Evolutionary conservation across 2,329 filamentous ascomycete genomes (phyloP), one percentile per base, ranked within the genome.

Genomic region (Penicillium sp.): DNA sequence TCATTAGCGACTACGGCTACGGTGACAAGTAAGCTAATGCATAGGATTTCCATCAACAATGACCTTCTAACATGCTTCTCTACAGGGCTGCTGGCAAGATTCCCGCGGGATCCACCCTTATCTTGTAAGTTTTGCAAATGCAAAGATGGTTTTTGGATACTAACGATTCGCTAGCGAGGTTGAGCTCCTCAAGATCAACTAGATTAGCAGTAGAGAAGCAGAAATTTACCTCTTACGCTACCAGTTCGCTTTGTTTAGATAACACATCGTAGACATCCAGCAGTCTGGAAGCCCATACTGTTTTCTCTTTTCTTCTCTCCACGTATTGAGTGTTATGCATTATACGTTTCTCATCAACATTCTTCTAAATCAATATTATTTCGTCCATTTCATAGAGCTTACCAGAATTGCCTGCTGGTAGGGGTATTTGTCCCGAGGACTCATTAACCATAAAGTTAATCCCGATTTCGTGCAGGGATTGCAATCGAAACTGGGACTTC

Each of bases 71-170:
- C 49, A 21, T 48, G 31, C 7, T 37, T 39, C 35, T 49, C 29
- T 26, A 39, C 33, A 65, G 63, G 54, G 52, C 58, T 3, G 33
- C 50, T 52, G 63, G 62, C 52, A 63, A 64, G 70, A 95, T 96
- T 59, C 91, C 91, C 59, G 78, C 87, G 46, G 84, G 87, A 66
- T 79, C 90, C 21, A 87, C 83, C 66, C 81, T 96, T 60, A 83
- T 95, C 79, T 95, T 95, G 90, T 93, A 83, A 82, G 90, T 84
- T 55, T 5, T 48, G 24, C 44, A 19, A 6, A 45, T 31, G 21
- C 43, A 46, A 26, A 8, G n/a, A 49, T 48, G 59, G 8, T n/a
- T 21, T 14, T 2, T 10, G 24, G 44, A 51, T 16, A 46, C 52
- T 54, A 44, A 65, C 22, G 14, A 8, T 43, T 4, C 31, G 14